Base-by-base conservation (phyloP, 1,284 basidiomycete genomes). In the Anthracocystis setariae region DNA sequence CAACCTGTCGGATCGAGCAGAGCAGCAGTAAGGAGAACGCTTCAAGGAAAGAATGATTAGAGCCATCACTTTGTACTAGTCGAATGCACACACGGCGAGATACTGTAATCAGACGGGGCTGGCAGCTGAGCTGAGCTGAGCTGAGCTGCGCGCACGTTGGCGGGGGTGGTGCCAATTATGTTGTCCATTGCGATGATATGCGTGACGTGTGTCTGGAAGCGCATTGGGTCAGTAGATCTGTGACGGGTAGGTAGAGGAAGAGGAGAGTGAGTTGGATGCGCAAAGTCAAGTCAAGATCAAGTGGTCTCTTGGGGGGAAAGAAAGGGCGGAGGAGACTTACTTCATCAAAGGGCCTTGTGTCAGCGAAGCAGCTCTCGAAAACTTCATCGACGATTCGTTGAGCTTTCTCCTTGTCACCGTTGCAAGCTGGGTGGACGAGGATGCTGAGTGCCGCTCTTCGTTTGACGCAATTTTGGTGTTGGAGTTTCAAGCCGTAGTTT, bases 341-440 rank as follows among this genome's bases (percentile, higher is more conserved):
- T 89, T 97, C 93, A 84, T 98, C 95, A 83, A 98, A 98, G 8
- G 95, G 95, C 73, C 94, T 85, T 8, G 94, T 98, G 83, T 98
- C 95, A 46, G 88, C 89, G 84, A 94, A 95, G 84, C 95, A 98
- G 76, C 91, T 93, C 76, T 93, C 91, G 90, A 92, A 98, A 43
- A 97, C 95, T 83, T 97, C 92, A 74, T 97, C 95, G 47, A 98
- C 94, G 2, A 89, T 92, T 59, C 88, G 87, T 82, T 93, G 91
- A 5, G 95, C 95, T 47, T 90, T 86, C 13, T 87, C 90, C 45
- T 86, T 84, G 73, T 90, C 88, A 0, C 63, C 64, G 2, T 89
- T 89, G 81, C 93, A 98, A n/a, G 87, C 86, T 17, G 92, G 90
- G 81, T 97, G 94, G 12, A 87, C 87, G 39, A 86, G 85, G 3